Conservation (phyloP, 805 yeast genomes). For the Ogataea nitratoaversa region DNA sequence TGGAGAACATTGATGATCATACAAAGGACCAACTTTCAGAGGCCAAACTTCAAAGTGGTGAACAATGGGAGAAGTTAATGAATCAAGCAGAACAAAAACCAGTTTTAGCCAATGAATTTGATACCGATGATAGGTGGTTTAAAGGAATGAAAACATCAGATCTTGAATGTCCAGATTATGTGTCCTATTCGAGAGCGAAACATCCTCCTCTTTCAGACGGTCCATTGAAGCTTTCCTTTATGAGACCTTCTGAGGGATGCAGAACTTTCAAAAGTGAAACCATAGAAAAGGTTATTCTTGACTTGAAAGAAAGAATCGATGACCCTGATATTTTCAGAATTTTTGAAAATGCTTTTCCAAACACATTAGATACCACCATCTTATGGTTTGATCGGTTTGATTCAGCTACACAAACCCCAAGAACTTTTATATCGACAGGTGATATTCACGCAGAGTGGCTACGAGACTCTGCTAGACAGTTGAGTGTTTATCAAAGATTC, state of each 20-base stretch:
- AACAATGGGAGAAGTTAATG: neutral
- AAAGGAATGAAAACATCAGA: conserved; percentile 13
- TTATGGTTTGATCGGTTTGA: conserved; percentile 52
- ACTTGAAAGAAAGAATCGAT: conserved; percentile 43
- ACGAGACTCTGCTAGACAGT: conserved; percentile 80
- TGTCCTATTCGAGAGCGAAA: conserved; percentile 47
- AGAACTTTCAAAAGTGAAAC: conserved; percentile 64
- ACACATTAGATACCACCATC: conserved; percentile 83
- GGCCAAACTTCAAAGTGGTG: neutral
- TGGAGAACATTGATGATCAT: neutral
- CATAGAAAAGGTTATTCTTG: conserved; percentile 57
- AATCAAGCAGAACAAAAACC: neutral
- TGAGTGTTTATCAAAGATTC: conserved; percentile 68
- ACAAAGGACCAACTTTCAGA: neutral
- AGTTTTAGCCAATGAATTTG: too few relatives aligned
- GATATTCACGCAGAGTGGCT: conserved; percentile 95
- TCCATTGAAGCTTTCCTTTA: conserved; percentile 53
- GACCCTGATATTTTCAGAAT: conserved; percentile 69
- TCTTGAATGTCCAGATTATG: conserved; percentile 55
- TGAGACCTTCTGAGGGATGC: conserved; percentile 70
- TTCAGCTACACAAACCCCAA: conserved; percentile 33
- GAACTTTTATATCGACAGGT: conserved; percentile 82
- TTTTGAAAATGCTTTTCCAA: conserved; percentile 80
- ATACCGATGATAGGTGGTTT: conserved; percentile 14
- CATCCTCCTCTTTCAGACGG: conserved; percentile 64